phyloP scores from a whole-genome alignment of 1,284 basidiomycete species.

The Hypsizygus ulmarius region DNA sequence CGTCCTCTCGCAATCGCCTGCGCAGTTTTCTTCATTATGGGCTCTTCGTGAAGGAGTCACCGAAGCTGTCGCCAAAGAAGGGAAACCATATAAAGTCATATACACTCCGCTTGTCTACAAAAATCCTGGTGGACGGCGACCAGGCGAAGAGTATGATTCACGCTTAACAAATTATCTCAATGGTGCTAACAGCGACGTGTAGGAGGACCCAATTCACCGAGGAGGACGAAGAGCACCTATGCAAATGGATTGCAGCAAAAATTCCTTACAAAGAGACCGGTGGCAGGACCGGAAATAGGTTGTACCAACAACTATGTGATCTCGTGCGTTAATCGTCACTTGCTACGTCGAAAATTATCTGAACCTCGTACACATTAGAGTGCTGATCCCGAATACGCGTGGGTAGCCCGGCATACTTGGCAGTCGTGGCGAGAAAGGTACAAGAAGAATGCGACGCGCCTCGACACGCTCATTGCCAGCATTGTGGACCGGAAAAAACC shows the following conservation, averaged over 20 bases:
- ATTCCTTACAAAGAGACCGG: conserved; percentile 78
- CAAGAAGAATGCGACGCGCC: conserved; percentile 70
- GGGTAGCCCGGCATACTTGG: conserved; percentile 83
- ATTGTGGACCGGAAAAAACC: conserved; percentile 70
- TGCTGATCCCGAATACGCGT: conserved; percentile 64
- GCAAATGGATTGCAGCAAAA: conserved; percentile 73
- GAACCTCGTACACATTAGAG: conserved; percentile 34
- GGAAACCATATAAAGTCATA: conserved; percentile 86
- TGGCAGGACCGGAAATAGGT: conserved; percentile 72
- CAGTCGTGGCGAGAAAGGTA: conserved; percentile 84
- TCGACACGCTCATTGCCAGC: conserved; percentile 59
- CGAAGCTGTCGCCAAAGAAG: conserved; percentile 92
- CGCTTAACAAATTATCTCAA: conserved; percentile 3
- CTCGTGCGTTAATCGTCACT: conserved; percentile 37
- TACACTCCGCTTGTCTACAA: conserved; percentile 76
- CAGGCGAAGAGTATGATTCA: conserved; percentile 70
- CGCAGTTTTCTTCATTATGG: conserved; percentile 91
- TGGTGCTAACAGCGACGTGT: conserved; percentile 4
- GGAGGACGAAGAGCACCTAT: conserved; percentile 68
- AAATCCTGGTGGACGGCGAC: conserved; percentile 73
- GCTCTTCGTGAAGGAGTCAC: conserved; percentile 92
- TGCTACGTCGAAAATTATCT: neutral
- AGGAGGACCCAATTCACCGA: conserved; percentile 75
- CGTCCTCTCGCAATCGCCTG: conserved; percentile 89
- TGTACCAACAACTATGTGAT: conserved; percentile 65